Percentiles rank a stretch among this genome's conserved stretches.
Evolutionary conservation across 2,329 filamentous ascomycete species (phyloP).

Genomic region (Pseudogymnoascus sp.): DNA sequence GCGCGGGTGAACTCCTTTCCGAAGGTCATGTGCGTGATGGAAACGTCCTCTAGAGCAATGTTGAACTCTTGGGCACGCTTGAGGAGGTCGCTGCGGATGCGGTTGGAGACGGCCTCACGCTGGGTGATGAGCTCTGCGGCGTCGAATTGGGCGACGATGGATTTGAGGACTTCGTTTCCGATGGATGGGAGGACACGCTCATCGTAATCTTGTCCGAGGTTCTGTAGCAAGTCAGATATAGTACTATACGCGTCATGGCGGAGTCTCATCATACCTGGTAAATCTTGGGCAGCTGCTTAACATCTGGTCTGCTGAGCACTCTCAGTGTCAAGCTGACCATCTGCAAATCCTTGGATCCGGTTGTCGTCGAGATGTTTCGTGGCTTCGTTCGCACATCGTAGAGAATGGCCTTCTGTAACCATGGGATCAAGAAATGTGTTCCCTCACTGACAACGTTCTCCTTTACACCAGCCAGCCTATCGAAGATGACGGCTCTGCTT

Average conservation of each 20-base stretch:
- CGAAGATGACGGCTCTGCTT: slow-evolving; percentile 94
- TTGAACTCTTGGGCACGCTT: slow-evolving; percentile 96
- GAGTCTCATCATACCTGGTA: slow-evolving; percentile 66
- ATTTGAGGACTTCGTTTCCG: slow-evolving; percentile 98
- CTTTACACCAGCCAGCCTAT: slow-evolving; percentile 84
- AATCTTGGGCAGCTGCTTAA: slow-evolving; percentile 88
- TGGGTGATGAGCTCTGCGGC: slow-evolving; percentile 98
- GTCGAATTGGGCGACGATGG: slow-evolving; percentile 97
- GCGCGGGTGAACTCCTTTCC: slow-evolving; percentile 97
- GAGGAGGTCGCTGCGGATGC: slow-evolving; percentile 85
- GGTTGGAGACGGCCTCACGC: slow-evolving; percentile 90
- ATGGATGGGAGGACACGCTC: slow-evolving; percentile 97
- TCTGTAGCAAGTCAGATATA: slow-evolving; percentile 43
- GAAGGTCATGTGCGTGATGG: slow-evolving; percentile 99
- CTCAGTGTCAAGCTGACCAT: slow-evolving; percentile 98
- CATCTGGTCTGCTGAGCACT: slow-evolving; percentile 89
- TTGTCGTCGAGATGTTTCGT: slow-evolving; percentile 93
- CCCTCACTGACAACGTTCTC: slow-evolving; percentile 90
- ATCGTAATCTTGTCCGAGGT: slow-evolving; percentile 96
- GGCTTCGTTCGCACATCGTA: slow-evolving; percentile 98
- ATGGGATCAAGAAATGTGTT: slow-evolving; percentile 92
- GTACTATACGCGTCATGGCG: background rate
- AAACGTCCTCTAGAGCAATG: slow-evolving; percentile 96
- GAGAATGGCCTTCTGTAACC: slow-evolving; percentile 88
- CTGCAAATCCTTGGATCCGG: slow-evolving; percentile 96